Evolutionary conservation across 495 filamentous ascomycete species (phyloP).

Genomic region (Daldinia bambusicola): DNA sequence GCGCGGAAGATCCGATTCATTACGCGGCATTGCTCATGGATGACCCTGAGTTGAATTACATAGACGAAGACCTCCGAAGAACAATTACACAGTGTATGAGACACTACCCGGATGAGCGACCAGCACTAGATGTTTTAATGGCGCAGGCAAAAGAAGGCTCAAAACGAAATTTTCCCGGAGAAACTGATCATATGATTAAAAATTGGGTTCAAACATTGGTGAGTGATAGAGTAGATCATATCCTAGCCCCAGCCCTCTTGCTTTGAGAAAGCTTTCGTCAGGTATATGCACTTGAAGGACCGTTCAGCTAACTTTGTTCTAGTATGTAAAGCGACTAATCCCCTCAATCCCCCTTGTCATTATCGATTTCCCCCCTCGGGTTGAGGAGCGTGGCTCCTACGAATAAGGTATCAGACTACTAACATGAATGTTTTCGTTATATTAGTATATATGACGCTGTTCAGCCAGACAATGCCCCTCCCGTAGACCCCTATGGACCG

Average conservation of each 20-base stretch:
- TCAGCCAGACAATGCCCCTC: background rate
- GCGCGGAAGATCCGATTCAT: slow-evolving; percentile 2
- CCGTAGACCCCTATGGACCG: background rate
- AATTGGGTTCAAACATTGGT: slow-evolving; percentile 22
- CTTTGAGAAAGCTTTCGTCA: background rate
- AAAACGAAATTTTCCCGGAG: background rate
- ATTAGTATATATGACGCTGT: slow-evolving; percentile 1
- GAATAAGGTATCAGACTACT: background rate
- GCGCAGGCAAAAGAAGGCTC: slow-evolving; percentile 8
- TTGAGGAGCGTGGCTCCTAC: background rate
- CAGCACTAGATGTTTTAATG: slow-evolving; percentile 2
- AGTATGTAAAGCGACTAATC: background rate
- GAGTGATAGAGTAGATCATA: slow-evolving; percentile 5
- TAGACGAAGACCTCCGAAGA: slow-evolving; percentile 21
- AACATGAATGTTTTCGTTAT: background rate
- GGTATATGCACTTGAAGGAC: background rate
- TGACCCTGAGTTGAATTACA: background rate
- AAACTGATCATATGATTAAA: slow-evolving; percentile 15
- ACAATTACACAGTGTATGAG: slow-evolving; percentile 30
- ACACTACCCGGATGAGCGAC: slow-evolving; percentile 24
- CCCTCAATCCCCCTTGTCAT: background rate
- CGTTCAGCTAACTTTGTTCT: background rate
- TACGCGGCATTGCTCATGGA: slow-evolving; percentile 15
- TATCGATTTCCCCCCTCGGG: background rate
- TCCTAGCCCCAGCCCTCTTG: too few species aligned